Percentiles rank a stretch among this genome's conserved stretches.
Evolutionary conservation across 2,329 filamentous ascomycete species (phyloP).

Genomic region (Scytalidium lignicola): DNA sequence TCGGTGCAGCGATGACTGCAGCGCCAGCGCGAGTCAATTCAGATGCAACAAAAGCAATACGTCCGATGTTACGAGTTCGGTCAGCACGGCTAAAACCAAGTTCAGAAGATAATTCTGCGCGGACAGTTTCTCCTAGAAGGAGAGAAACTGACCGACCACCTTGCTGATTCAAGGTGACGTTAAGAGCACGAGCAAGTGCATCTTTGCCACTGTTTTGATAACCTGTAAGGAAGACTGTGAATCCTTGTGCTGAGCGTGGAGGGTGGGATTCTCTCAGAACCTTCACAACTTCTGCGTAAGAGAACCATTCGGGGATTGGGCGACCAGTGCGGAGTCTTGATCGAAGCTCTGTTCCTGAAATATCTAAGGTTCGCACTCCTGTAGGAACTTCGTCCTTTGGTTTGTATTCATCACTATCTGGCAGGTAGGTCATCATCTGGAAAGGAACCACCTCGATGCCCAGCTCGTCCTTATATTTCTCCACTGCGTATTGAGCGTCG

Average conservation of each 20-base stretch:
- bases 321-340: conserved; percentile 84
- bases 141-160: conserved; percentile 91
- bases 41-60: conserved; percentile 92
- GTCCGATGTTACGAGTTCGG: conserved; percentile 88
- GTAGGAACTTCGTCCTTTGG: conserved; percentile 84
- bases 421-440: conserved; percentile 99
- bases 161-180: conserved; percentile 97
- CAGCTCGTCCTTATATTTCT: conserved; percentile 94
- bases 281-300: conserved; percentile 96
- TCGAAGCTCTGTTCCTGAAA: conserved; percentile 86
- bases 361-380: conserved; percentile 81
- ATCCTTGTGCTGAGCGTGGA: conserved; percentile 83
- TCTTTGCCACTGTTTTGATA: conserved; percentile 98
- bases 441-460: conserved; percentile 98
- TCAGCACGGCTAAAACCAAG: conserved; percentile 93
- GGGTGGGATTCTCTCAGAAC: conserved; percentile 96
- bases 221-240: conserved; percentile 96
- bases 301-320: conserved; percentile 99
- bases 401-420: conserved; percentile 93
- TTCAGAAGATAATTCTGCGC: conserved; percentile 86
- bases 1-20: conserved; percentile 93
- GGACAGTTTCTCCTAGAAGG: conserved; percentile 91
- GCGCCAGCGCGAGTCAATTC: conserved; percentile 91
- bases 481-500: conserved; percentile 91
- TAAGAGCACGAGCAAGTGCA: conserved; percentile 88